A percentile compares a stretch with the other conserved stretches of the same genome.
phyloP scores from a whole-genome alignment of 257 asterid species.

The Solanum pimpinellifolium region DNA sequence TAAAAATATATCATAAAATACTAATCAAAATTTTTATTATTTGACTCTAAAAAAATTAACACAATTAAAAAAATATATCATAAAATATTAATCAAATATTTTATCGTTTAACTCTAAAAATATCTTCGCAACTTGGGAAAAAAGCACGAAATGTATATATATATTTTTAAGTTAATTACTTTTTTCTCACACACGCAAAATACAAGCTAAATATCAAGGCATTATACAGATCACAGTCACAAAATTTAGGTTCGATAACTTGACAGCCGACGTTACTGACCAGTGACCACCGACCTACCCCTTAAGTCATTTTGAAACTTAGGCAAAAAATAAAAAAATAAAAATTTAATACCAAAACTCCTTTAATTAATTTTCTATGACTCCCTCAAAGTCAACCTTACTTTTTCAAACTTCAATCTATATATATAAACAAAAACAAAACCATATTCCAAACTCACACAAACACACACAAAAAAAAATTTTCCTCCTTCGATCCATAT shows the following conservation, averaged over 20 bases:
- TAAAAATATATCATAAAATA: neutral
- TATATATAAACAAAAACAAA: neutral
- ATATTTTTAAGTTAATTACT: neutral
- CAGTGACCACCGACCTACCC: slow-evolving; percentile 43
- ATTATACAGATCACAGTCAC: neutral
- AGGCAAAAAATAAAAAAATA: neutral
- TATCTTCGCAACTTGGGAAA: neutral
- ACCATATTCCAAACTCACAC: neutral
- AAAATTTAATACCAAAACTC: neutral
- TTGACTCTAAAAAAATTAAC: neutral
- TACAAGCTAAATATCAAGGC: neutral
- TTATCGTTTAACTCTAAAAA: neutral
- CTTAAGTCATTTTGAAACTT: neutral
- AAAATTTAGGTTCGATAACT: neutral
- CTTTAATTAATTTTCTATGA: neutral
- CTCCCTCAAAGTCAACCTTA: slow-evolving; percentile 8
- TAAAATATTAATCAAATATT: no score
- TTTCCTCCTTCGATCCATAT: neutral
- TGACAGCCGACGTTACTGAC: slow-evolving; percentile 38
- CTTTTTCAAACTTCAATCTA: neutral
- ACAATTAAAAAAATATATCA: no score
- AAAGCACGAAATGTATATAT: no score
- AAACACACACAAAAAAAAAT: neutral
- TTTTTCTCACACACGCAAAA: neutral
- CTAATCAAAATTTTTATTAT: no score